Evolutionary conservation across 768 basidiomycete species (phyloP).

Genomic region (Suillus paluster): DNA sequence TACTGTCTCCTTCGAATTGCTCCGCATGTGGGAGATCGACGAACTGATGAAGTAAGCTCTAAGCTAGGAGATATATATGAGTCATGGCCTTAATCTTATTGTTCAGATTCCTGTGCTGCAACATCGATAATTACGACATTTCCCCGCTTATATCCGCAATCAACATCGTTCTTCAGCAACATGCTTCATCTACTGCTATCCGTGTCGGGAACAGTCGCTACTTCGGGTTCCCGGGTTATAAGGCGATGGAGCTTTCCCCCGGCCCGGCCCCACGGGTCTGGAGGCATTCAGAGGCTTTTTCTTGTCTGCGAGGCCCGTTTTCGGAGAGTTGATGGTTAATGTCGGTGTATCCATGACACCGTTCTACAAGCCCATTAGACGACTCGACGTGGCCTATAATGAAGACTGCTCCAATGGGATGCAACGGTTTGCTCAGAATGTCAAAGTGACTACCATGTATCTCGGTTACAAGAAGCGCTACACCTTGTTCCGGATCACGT

Average conservation of each 20-base stretch:
- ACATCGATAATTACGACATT: conserved; percentile 41
- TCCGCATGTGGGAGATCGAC: conserved; percentile 27
- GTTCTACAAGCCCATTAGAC: conserved; percentile 42
- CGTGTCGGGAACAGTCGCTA: conserved; percentile 48
- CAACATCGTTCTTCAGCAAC: conserved; percentile 44
- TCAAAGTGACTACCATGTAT: conserved; percentile 62
- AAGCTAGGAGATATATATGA: background rate
- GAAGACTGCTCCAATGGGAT: conserved; percentile 33
- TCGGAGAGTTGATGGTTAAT: conserved; percentile 47
- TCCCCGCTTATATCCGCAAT: conserved; percentile 44
- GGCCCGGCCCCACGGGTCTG: conserved; percentile 36
- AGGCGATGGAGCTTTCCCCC: conserved; percentile 14
- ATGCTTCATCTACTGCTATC: conserved; percentile 43
- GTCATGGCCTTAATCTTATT: background rate
- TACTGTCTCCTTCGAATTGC: conserved; percentile 36
- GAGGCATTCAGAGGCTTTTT: conserved; percentile 46
- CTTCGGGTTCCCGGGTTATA: conserved; percentile 37
- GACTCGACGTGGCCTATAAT: background rate
- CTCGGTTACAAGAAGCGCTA: conserved; percentile 47
- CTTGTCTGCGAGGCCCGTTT: conserved; percentile 44
- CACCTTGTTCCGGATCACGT: background rate
- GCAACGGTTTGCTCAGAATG: conserved; percentile 50
- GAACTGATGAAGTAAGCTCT: conserved; percentile 31
- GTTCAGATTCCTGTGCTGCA: conserved; percentile 41
- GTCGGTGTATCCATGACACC: conserved; percentile 49